These are phyloP conservation scores for Phialophora verrucosa DNA, from an alignment of 2,329 filamentous ascomycete genomes.

Conservation along the genomic window DNA sequence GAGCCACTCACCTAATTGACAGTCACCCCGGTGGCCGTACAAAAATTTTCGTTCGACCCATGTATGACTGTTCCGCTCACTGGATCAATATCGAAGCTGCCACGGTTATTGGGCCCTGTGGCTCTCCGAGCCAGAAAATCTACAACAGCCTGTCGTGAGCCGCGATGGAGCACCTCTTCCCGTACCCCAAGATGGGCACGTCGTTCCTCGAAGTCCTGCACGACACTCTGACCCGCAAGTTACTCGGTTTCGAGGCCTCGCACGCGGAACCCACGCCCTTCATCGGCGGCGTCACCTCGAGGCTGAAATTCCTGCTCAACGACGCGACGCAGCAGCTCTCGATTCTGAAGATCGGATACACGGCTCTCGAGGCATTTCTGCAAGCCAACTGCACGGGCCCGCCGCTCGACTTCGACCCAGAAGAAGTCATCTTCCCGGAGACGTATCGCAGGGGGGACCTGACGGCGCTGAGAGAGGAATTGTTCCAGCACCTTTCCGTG, in stretches of 20 bases:
- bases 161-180: constrained; percentile 38
- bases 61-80: background rate
- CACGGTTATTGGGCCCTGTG: background rate
- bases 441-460: constrained; percentile 50
- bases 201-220: constrained; percentile 40
- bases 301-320: constrained; percentile 47
- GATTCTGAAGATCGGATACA: constrained; percentile 65
- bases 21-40: background rate
- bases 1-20: background rate
- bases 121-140: background rate
- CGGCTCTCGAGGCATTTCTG: constrained; percentile 77
- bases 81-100: background rate
- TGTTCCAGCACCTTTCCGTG: constrained; percentile 72
- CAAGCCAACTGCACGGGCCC: constrained; percentile 90
- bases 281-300: constrained; percentile 44
- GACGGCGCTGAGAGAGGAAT: constrained; percentile 58
- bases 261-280: constrained; percentile 43
- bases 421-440: constrained; percentile 57
- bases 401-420: constrained; percentile 66
- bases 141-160: background rate
- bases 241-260: constrained; percentile 47
- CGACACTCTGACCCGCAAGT: constrained; percentile 46
- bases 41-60: background rate
- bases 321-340: constrained; percentile 46
- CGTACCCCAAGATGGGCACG: constrained; percentile 39